Conservation (phyloP, 139 green algal species). For the Coelastrella sp. region DNA sequence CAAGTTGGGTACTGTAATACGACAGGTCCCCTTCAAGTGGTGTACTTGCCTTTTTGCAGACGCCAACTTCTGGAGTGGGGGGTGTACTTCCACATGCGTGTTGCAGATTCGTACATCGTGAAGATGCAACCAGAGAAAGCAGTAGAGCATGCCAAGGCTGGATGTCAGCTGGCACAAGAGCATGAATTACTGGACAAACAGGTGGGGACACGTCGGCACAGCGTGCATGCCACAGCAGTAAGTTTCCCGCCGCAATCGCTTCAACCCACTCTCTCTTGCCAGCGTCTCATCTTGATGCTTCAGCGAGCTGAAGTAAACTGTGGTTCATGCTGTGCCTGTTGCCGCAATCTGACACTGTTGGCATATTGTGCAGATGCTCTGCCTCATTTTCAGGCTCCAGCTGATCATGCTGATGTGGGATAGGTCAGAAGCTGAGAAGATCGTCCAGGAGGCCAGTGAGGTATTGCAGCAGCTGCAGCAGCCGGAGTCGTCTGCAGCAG, state of each 20-base stretch:
- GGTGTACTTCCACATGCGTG: conserved; percentile 39
- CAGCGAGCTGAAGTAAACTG: too few species aligned
- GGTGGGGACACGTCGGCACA: conserved; percentile 1
- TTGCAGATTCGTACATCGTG: conserved; percentile 5
- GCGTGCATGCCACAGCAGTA: too few species aligned
- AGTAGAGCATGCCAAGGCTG: conserved; percentile 3
- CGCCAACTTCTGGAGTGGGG: conserved; percentile 27
- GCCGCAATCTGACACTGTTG: too few species aligned
- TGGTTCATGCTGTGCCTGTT: too few species aligned
- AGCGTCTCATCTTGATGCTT: too few species aligned
- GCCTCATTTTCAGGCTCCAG: conserved; percentile 47
- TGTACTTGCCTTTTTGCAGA: conserved; percentile 23
- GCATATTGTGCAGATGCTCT: conserved; percentile 32
- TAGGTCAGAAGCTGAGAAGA: neutral
- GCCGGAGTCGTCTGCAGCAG: neutral
- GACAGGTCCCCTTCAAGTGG: neutral
- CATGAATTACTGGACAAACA: conserved; percentile 39
- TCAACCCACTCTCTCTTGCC: too few species aligned
- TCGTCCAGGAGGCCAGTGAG: neutral
- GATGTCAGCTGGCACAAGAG: conserved; percentile 14
- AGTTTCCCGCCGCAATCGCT: too few species aligned
- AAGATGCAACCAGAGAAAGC: neutral
- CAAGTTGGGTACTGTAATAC: too few species aligned
- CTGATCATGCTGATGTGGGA: conserved; percentile 47
- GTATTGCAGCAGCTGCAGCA: conserved; percentile 11